phyloP scores from a whole-genome alignment of 2,329 filamentous ascomycete species.

The Hymenoscyphus linearis region DNA sequence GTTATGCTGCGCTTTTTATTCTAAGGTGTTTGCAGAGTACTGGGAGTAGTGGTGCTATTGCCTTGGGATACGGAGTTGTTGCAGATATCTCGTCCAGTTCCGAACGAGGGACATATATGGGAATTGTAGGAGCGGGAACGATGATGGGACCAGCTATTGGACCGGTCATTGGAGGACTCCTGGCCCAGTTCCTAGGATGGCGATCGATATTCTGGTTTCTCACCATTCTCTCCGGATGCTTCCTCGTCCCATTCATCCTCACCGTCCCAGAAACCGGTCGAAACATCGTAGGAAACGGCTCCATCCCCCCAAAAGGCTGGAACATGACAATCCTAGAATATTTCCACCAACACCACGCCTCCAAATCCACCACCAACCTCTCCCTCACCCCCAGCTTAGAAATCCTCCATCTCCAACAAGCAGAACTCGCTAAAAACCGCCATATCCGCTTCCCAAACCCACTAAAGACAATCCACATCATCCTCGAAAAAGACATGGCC shows the following conservation, averaged over 20 bases:
- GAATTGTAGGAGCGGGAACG: conserved; percentile 55
- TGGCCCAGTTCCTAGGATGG: conserved; percentile 46
- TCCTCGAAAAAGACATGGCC: conserved; percentile 53
- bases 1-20: conserved; percentile 47
- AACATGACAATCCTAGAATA: conserved; percentile 53
- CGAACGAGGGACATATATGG: conserved; percentile 70
- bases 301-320: conserved; percentile 50
- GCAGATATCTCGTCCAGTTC: conserved; percentile 64
- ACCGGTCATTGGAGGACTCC: conserved; percentile 45
- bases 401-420: conserved; percentile 31
- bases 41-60: conserved; percentile 54
- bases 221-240: conserved; percentile 38
- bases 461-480: conserved; percentile 46
- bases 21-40: conserved; percentile 54
- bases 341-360: conserved; percentile 22
- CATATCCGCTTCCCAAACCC: conserved; percentile 52
- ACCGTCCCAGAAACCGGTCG: conserved; percentile 32
- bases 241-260: conserved; percentile 33
- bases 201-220: conserved; percentile 50
- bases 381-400: conserved; percentile 31
- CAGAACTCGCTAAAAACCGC: conserved; percentile 34
- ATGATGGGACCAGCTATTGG: conserved; percentile 42
- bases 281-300: conserved; percentile 36
- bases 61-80: conserved; percentile 65
- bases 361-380: conserved; percentile 22